A percentile compares a stretch with the other conserved stretches of the same genome.
These are phyloP conservation scores for Xylariaceae sp. DNA, from an alignment of 2,329 filamentous ascomycete species.

Conservation along the genomic window DNA sequence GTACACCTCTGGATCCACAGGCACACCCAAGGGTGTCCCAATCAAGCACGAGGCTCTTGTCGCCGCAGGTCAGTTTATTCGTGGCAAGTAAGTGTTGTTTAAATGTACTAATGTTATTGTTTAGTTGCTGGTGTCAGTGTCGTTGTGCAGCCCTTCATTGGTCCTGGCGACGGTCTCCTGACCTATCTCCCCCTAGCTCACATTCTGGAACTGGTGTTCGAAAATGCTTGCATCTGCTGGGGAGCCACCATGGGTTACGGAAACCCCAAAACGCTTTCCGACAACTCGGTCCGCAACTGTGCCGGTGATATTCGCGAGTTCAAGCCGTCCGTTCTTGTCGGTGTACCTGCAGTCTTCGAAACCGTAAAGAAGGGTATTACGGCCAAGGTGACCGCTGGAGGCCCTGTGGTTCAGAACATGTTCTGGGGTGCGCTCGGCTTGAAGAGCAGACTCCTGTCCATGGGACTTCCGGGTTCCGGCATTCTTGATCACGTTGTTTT, in stretches of 20 bases:
- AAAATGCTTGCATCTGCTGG: conserved; percentile 79
- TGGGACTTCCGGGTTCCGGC: conserved; percentile 59
- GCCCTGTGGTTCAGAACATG: conserved; percentile 63
- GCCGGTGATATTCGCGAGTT: conserved; percentile 84
- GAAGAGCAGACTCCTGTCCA: conserved; percentile 46
- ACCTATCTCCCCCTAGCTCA: conserved; percentile 83
- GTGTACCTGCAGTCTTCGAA: conserved; percentile 87
- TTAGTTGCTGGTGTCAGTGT: conserved; percentile 69
- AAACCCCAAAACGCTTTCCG: conserved; percentile 78
- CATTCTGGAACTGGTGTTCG: conserved; percentile 87
- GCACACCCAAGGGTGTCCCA: conserved; percentile 75
- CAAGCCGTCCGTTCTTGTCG: conserved; percentile 75
- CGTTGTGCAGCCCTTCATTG: conserved; percentile 71
- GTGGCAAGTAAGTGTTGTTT: conserved; percentile 4
- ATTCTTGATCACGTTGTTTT: conserved; percentile 76
- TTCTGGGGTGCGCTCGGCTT: conserved; percentile 60
- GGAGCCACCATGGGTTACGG: conserved; percentile 86
- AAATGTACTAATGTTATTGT: conserved; percentile 10
- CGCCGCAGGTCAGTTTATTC: conserved; percentile 57
- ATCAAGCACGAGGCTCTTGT: conserved; percentile 70
- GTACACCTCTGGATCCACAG: conserved; percentile 75
- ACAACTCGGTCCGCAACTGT: conserved; percentile 76
- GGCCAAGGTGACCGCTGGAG: conserved; percentile 65
- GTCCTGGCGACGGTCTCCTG: conserved; percentile 70
- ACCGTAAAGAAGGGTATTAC: conserved; percentile 87